Evolutionary conservation across 306 rosid species (phyloP).

Genomic region (Malus orientalis): DNA sequence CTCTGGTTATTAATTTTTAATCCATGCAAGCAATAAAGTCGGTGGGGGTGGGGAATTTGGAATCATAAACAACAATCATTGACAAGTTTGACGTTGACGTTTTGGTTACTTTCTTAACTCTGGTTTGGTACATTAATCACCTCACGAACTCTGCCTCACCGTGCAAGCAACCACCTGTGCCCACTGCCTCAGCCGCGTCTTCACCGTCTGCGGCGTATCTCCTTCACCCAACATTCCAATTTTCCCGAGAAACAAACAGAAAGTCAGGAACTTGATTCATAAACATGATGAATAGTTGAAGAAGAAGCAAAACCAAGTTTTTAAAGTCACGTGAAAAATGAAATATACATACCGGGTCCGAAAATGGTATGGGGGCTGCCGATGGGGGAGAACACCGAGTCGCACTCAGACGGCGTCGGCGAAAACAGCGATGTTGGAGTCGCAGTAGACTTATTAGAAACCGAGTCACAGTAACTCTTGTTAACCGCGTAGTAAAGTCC

Average conservation of each 20-base stretch:
- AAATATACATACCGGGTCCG: constrained; percentile 32
- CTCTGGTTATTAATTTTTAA: background rate
- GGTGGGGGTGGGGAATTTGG: constrained; percentile 11
- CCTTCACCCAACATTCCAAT: constrained; percentile 28
- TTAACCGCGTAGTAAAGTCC: constrained; percentile 75
- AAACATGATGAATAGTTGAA: background rate
- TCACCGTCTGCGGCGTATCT: constrained; percentile 74
- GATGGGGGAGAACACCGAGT: constrained; percentile 35
- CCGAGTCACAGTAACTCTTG: constrained; percentile 44
- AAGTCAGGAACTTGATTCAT: background rate
- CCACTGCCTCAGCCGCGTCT: constrained; percentile 84
- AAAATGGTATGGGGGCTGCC: constrained; percentile 58
- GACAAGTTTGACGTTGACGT: constrained; percentile 7
- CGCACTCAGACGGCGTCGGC: constrained; percentile 51
- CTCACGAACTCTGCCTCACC: constrained; percentile 48
- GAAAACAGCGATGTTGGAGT: constrained; percentile 35
- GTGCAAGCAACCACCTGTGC: constrained; percentile 97
- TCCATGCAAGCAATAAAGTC: constrained; percentile 5
- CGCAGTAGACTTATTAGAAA: constrained; percentile 16
- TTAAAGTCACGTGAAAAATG: too few relatives aligned
- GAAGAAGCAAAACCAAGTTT: background rate
- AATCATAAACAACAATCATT: constrained; percentile 17
- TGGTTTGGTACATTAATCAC: constrained; percentile 22
- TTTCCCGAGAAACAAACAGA: background rate
- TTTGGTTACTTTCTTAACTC: constrained; percentile 34